Evolutionary conservation across 2,329 filamentous ascomycete species (phyloP), one percentile per base, ranked within the genome.

Genomic region (Thielaviopsis populi): DNA sequence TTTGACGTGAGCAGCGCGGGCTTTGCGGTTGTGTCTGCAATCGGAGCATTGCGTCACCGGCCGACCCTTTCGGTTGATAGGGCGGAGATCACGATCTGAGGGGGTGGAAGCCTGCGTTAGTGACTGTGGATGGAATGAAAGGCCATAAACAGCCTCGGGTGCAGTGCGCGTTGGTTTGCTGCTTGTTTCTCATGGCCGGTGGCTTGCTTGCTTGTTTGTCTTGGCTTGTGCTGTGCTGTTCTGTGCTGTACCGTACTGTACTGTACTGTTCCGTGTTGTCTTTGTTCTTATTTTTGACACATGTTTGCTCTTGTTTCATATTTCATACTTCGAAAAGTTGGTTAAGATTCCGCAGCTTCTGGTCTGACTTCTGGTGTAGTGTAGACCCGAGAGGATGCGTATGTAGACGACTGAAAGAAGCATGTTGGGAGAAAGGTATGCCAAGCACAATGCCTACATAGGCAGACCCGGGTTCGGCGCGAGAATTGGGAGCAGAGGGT

Each of bases 11-110:
- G 92, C 89, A 66, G 91, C 87, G 71, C 94, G 89, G 75, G 90
- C 92, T 81, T 97, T 97, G 78, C 94, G 91, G 80, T 95, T 87
- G 69, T 88, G 84, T 74, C 94, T 92, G 78, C 94, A 99, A 78
- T 99, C 94, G 69, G 90, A 84, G 77, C 94, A 99, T 85, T 99
- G 94, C 70, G 94, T 96, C 70, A 97, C 91, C 67, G 94, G 94
- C 68, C 92, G 88, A 72, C 92, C 92, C 79, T 97, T 97, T n/a
- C 63, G 59, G 59, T 65, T 65, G 50, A 65, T 65, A n/a, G 60
- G 43, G 24, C 63, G 63, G 40, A 65, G 63, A 46, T 65, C 63
- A 48, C 63, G 63, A 60, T 65, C 63, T 65, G 22, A 7, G n/a
- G 15, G 17, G 43, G 22, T 37, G 33, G 8, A 37, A 43, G 37